Evolutionary conservation across 2,329 filamentous ascomycete species (phyloP).

Genomic region (Ophiostoma himal-ulmi): DNA sequence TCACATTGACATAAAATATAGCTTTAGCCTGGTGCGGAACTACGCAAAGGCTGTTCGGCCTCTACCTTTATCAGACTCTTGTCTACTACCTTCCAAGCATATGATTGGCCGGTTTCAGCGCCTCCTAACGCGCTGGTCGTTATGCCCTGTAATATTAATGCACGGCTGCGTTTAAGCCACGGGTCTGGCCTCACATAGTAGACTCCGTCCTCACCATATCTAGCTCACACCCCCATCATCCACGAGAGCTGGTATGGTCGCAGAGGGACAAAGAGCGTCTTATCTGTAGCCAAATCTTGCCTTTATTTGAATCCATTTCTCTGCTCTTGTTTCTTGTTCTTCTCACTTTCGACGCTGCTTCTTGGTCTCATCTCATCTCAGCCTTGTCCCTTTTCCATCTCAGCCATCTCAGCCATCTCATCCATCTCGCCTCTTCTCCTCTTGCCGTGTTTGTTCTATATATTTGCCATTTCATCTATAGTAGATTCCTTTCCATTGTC

Average conservation of each 20-base stretch:
- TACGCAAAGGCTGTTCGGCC: not conserved
- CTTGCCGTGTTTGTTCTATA: not conserved
- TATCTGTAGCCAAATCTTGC: not conserved
- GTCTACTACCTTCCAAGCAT: not conserved
- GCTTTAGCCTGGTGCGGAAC: too few relatives aligned
- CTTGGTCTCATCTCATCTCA: not conserved
- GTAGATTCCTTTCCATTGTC: not conserved
- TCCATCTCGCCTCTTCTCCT: not conserved
- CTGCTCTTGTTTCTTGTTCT: not conserved
- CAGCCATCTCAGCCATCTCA: not conserved
- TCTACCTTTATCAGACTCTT: not conserved
- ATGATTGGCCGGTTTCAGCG: not conserved
- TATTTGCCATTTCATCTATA: not conserved
- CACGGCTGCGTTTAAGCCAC: not conserved
- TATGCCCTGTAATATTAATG: not conserved
- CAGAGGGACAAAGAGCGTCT: not conserved
- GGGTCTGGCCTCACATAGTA: slow-evolving; percentile 1
- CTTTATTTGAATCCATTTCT: not conserved
- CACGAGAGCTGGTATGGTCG: not conserved
- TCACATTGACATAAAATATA: too few relatives aligned
- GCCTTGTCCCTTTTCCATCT: not conserved
- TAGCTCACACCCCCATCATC: not conserved
- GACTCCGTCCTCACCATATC: not conserved
- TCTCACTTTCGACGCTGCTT: not conserved
- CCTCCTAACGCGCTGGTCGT: not conserved